phyloP scores from a whole-genome alignment of 208 protist species.

The Paratrypanosoma confusum region DNA sequence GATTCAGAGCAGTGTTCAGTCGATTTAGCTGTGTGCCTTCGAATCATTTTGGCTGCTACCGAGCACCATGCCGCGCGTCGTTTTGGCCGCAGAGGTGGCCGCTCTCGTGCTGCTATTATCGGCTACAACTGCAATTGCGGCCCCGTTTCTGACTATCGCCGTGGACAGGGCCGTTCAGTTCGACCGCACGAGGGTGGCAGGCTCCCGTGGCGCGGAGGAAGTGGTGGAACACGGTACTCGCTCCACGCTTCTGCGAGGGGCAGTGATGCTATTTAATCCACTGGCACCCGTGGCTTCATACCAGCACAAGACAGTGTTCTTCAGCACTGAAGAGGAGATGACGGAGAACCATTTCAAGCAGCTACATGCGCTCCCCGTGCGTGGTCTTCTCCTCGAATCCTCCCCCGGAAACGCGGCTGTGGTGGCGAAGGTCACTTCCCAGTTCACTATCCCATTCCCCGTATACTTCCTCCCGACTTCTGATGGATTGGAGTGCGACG shows the following conservation, averaged over 20 bases:
- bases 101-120: constrained; percentile 17
- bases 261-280: constrained; percentile 22
- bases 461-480: constrained; percentile 39
- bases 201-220: neutral
- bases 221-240: constrained; percentile 24
- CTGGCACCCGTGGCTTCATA: constrained; percentile 9
- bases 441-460: constrained; percentile 15
- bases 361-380: constrained; percentile 15
- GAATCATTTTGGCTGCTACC: too few relatives aligned
- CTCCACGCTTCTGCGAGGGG: constrained; percentile 38
- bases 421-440: constrained; percentile 23
- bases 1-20: too few relatives aligned
- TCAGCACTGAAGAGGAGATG: constrained; percentile 36
- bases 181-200: constrained; percentile 16
- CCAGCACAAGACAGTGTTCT: constrained; percentile 32
- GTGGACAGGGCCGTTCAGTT: constrained; percentile 51
- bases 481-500: too few relatives aligned
- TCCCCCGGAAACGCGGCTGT: constrained; percentile 33
- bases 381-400: constrained; percentile 38
- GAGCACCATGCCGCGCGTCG: too few relatives aligned
- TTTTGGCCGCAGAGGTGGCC: neutral
- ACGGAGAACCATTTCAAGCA: constrained; percentile 18
- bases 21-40: too few relatives aligned
- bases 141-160: constrained; percentile 7
- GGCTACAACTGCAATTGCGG: too few relatives aligned